These are phyloP conservation scores for Hyphopichia wangnamkhiaoensis DNA, from an alignment of 1,139 yeast genomes.

Conservation along the genomic window DNA sequence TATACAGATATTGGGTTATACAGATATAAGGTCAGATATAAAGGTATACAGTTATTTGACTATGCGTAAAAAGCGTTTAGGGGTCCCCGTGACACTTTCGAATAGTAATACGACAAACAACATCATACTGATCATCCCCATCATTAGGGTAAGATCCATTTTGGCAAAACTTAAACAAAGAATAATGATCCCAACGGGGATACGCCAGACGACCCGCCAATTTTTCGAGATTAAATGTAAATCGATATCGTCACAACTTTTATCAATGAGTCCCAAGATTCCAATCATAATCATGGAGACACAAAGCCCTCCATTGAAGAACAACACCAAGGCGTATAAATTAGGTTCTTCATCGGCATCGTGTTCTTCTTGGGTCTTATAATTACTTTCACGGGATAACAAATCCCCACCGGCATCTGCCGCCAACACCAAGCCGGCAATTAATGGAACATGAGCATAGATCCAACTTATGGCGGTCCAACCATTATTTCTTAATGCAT, in stretches of 20 bases:
- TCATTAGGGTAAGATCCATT: conserved; percentile 39
- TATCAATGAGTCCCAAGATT: conserved; percentile 40
- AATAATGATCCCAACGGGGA: conserved; percentile 40
- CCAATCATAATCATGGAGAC: conserved; percentile 38
- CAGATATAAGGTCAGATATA: no score
- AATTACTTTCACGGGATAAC: conserved; percentile 20
- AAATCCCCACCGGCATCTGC: conserved; percentile 65
- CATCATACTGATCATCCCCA: conserved; percentile 45
- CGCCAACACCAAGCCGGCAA: conserved; percentile 52
- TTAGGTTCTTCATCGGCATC: conserved; percentile 25
- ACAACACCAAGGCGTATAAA: conserved; percentile 43
- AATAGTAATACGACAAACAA: conserved; percentile 31
- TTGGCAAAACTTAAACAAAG: conserved; percentile 49
- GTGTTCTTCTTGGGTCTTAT: conserved; percentile 15
- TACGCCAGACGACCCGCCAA: conserved; percentile 42
- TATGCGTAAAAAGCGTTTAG: conserved; percentile 21
- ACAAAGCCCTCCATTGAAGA: conserved; percentile 52
- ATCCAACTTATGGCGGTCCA: conserved; percentile 50
- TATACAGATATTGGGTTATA: no score
- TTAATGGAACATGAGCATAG: conserved; percentile 52
- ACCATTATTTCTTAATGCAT: conserved; percentile 55
- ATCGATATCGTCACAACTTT: conserved; percentile 34
- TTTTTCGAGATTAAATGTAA: conserved; percentile 31
- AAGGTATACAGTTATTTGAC: no score
- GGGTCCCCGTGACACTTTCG: conserved; percentile 35